phyloP scores from a whole-genome alignment of 2,329 filamentous ascomycete genomes.

The Fusarium foetens region DNA sequence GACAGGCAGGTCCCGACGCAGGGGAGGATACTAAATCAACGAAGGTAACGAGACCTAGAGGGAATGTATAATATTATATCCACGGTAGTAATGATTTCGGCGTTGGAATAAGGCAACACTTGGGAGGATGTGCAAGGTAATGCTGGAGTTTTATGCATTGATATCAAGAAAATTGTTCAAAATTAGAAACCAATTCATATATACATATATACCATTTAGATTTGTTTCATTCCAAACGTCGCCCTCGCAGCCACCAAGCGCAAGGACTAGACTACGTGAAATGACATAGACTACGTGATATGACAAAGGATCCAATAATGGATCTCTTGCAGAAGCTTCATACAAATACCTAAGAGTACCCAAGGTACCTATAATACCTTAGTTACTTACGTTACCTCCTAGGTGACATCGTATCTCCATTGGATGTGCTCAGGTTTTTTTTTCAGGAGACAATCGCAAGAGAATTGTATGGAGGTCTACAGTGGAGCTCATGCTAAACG shows the following conservation, averaged over 20 bases:
- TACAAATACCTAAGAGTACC: neutral
- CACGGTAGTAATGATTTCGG: slow-evolving; percentile 30
- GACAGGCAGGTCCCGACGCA: slow-evolving; percentile 65
- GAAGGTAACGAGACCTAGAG: slow-evolving; percentile 32
- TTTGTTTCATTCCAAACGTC: neutral
- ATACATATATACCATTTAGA: neutral
- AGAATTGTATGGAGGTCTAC: neutral
- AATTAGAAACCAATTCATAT: slow-evolving; percentile 21
- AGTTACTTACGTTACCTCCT: neutral
- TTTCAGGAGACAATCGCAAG: neutral
- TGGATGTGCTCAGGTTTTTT: neutral
- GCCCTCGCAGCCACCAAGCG: neutral
- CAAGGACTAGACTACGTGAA: neutral
- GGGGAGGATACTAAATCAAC: slow-evolving; percentile 54
- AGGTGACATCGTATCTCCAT: neutral
- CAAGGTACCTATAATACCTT: neutral
- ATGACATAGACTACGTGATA: neutral
- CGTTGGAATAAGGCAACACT: slow-evolving; percentile 25
- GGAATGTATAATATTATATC: slow-evolving; percentile 40
- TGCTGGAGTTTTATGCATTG: slow-evolving; percentile 23
- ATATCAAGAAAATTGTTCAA: neutral
- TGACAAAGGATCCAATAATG: neutral
- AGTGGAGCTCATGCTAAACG: neutral
- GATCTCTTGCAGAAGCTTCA: neutral
- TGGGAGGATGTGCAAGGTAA: slow-evolving; percentile 10